Evolutionary conservation across 2,329 filamentous ascomycete species (phyloP).

Genomic region (Fusarium ramigenum): DNA sequence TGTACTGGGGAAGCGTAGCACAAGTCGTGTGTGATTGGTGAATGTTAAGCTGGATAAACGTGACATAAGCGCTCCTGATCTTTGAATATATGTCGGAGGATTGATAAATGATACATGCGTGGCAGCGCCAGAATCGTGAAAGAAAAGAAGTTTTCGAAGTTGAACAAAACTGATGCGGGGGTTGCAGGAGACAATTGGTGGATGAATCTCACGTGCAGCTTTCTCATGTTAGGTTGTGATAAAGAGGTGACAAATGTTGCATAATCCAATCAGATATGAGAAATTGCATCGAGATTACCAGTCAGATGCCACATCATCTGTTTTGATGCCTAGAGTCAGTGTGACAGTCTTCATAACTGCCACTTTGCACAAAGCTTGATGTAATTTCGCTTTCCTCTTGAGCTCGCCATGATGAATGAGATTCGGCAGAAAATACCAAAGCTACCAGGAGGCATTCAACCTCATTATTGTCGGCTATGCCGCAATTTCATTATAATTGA

Average conservation of each 20-base stretch:
- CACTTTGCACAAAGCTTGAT: fast-evolving
- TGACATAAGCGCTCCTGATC: too few relatives aligned
- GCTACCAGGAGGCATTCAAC: background rate
- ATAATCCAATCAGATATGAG: background rate
- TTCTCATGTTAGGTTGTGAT: background rate
- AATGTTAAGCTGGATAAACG: background rate
- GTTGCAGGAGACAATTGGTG: background rate
- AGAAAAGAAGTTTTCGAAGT: background rate
- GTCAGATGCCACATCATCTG: background rate
- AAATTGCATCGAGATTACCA: background rate
- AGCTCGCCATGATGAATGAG: background rate
- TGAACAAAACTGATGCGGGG: background rate
- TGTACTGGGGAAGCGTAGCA: background rate
- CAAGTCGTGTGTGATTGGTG: background rate
- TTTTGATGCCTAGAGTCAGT: background rate
- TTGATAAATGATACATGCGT: background rate
- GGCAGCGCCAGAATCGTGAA: background rate
- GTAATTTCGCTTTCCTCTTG: background rate
- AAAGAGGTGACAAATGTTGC: background rate
- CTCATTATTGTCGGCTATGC: background rate
- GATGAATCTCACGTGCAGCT: background rate
- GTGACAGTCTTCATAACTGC: background rate
- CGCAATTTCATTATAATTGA: background rate
- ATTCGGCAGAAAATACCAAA: background rate
- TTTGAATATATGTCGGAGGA: background rate